A percentile compares a stretch with the other conserved stretches of the same genome.
Evolutionary conservation across 2,329 filamentous ascomycete genomes (phyloP).

Genomic region (Trichoderma brevicompactum): DNA sequence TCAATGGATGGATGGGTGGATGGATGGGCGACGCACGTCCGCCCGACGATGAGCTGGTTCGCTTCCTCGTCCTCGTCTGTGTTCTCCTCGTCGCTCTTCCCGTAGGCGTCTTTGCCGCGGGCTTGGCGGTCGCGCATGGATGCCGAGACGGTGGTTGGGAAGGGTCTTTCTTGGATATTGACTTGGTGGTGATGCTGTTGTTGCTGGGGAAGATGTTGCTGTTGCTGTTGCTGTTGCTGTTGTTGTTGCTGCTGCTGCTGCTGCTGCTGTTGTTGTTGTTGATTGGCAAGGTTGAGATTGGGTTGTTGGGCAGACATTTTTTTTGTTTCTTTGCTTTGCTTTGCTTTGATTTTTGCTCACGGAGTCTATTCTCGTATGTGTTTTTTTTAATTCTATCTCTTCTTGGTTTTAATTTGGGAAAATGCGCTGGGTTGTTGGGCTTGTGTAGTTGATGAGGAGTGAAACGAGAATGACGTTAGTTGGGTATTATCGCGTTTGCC

Average conservation of each 20-base stretch:
- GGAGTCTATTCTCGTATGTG: too few relatives aligned
- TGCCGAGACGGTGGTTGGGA: constrained; percentile 48
- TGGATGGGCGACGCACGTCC: not conserved
- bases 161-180: constrained; percentile 39
- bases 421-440: not conserved
- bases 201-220: not conserved
- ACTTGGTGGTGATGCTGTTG: not conserved
- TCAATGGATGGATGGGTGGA: too few relatives aligned
- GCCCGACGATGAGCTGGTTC: not conserved
- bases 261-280: not conserved
- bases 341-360: not conserved
- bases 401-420: not conserved
- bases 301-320: constrained; percentile 17
- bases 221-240: not conserved
- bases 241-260: constrained; percentile 7
- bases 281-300: constrained; percentile 3
- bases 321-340: not conserved
- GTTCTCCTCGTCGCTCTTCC: constrained; percentile 33
- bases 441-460: not conserved
- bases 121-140: constrained; percentile 63
- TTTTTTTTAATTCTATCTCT: not conserved
- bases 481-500: not conserved
- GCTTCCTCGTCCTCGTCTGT: constrained; percentile 39
- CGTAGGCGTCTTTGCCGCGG: constrained; percentile 61
- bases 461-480: not conserved